phyloP scores from a whole-genome alignment of 148 eudicot species.

The Vaccinium macrocarpon region DNA sequence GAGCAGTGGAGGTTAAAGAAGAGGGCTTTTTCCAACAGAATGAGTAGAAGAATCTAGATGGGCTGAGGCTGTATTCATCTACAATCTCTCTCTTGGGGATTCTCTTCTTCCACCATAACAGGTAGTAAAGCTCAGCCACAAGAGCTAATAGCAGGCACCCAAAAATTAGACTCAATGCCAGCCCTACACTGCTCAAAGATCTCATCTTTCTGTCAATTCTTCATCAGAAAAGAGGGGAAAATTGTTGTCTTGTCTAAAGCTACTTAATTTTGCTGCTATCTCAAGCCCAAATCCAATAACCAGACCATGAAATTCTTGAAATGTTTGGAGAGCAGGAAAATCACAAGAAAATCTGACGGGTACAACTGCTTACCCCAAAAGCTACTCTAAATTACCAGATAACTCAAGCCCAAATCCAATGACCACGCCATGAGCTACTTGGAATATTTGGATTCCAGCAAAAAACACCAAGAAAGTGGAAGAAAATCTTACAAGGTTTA shows the following conservation, averaged over 20 bases:
- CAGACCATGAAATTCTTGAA: not conserved
- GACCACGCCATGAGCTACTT: not conserved
- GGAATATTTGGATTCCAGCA: not conserved
- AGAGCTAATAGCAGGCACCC: slow-evolving; percentile 62
- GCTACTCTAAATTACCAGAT: not conserved
- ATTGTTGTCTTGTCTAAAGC: not conserved
- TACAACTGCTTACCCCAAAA: not conserved
- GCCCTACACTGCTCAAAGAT: slow-evolving; percentile 61
- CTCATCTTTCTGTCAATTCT: slow-evolving; percentile 41
- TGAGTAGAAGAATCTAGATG: slow-evolving; percentile 33
- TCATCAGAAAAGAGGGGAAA: not conserved
- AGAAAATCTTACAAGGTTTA: not conserved
- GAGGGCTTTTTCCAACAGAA: slow-evolving; percentile 45
- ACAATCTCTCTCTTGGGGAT: slow-evolving; percentile 38
- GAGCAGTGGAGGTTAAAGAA: slow-evolving; percentile 29
- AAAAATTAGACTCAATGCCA: slow-evolving; percentile 64
- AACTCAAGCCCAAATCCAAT: slow-evolving; percentile 4
- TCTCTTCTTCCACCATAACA: slow-evolving; percentile 82
- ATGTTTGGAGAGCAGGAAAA: slow-evolving; percentile 4
- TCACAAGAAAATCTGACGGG: not conserved
- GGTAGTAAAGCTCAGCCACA: slow-evolving; percentile 73
- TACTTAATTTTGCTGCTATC: not conserved
- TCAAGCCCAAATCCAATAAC: not conserved
- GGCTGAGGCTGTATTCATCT: slow-evolving; percentile 29
- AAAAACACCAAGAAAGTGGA: not conserved